Base-by-base conservation (phyloP, 441 rosid species). In the Populus hybrid region DNA sequence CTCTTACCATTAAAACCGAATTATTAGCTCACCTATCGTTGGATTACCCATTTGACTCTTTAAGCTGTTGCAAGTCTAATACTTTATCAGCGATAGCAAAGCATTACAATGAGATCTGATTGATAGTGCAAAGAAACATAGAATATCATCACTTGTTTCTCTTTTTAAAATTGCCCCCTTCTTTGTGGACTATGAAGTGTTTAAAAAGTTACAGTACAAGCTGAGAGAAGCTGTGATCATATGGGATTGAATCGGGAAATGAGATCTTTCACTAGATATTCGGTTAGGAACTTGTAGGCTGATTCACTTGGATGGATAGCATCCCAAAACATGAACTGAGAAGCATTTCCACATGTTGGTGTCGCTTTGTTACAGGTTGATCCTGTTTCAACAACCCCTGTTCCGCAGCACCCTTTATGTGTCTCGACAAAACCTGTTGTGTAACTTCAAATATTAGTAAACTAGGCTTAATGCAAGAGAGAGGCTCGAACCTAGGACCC, bases 251-350 rank as follows among this genome's bases (percentile, higher is more conserved):
- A 69, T 32, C 24, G 3, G 28, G 83, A 24, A 23, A 35, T 6
- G 26, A 23, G 21, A 16, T 61, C 28, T 34, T 76, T 69, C 26
- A 26, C 75, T n/a, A 74, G 26, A 46, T 23, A 7, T 1, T 72
- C 70, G 34, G 77, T 79, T 0, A 84, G n/a, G 40, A 38, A 53
- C 28, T 30, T 53, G 59, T 91, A 86, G 5, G 83, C 88, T 68
- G 89, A 74, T 82, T 88, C 76, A 2, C 84, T 79, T 26, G 84
- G 91, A 85, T 91, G 92, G 74, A 88, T 75, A 11, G 79, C 64
- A 76, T 86, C 93, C 86, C 87, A 89, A 81, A 90, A 91, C 40
- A 87, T 14, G 79, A 73, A 86, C 75, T 86, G 70, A 0, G 84
- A 79, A 68, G 82, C 50, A 36, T 82, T 76, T 3, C 10, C 19